Percentiles rank a stretch among this genome's conserved stretches.
These are phyloP conservation scores for Boletus calvinii DNA, from an alignment of 1,284 basidiomycete species.

Conservation along the genomic window DNA sequence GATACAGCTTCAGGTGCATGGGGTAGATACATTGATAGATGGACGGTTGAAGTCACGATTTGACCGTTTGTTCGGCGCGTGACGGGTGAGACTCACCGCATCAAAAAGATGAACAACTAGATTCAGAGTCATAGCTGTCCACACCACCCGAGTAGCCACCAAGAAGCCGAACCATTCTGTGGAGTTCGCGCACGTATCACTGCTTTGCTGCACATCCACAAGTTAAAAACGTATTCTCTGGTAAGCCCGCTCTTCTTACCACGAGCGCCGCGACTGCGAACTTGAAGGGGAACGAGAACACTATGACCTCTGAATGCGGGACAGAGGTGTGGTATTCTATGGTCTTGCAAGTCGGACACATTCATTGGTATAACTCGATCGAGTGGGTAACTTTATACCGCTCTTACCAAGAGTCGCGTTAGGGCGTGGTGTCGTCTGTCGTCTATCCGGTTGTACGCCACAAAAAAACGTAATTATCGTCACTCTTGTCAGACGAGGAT, in stretches of 20 bases:
- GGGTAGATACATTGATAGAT: neutral
- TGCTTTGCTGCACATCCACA: neutral
- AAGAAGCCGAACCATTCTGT: conserved; percentile 77
- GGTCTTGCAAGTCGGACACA: conserved; percentile 70
- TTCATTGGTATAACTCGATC: too few relatives aligned
- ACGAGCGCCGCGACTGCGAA: conserved; percentile 69
- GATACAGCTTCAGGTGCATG: neutral
- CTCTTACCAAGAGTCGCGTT: too few relatives aligned
- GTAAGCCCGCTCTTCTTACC: conserved; percentile 64
- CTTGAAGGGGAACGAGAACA: conserved; percentile 67
- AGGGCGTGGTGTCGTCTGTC: too few relatives aligned
- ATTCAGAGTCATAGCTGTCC: too few relatives aligned
- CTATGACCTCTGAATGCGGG: conserved; percentile 75
- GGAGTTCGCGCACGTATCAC: conserved; percentile 5
- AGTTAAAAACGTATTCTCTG: conserved; percentile 57
- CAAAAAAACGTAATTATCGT: too few relatives aligned
- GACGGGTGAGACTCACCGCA: too few relatives aligned
- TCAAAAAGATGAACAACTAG: too few relatives aligned
- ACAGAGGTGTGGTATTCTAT: conserved; percentile 70
- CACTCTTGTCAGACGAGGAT: too few relatives aligned
- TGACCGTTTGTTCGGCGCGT: neutral
- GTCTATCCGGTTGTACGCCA: too few relatives aligned
- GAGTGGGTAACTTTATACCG: conserved; percentile 87
- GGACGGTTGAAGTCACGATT: too few relatives aligned
- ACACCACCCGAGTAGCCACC: conserved; percentile 36